These are phyloP conservation scores for Cladophialophora psammophila DNA, from an alignment of 2,329 filamentous ascomycete genomes.

Conservation along the genomic window DNA sequence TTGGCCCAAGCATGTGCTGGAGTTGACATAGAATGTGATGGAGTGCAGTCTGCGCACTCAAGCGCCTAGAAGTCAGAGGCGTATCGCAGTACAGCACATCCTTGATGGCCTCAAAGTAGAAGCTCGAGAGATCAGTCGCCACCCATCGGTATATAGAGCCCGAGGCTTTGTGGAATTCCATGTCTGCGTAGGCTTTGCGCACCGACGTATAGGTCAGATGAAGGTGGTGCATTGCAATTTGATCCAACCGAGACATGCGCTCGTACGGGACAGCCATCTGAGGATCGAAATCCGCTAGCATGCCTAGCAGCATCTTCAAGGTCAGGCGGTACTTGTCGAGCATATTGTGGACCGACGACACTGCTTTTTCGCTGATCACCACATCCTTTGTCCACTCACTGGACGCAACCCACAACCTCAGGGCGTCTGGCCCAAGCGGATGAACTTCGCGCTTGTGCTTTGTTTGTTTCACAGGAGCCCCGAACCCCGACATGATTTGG, in stretches of 20 bases:
- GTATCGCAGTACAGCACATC: constrained; percentile 88
- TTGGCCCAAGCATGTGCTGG: constrained; percentile 78
- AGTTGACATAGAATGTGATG: constrained; percentile 73
- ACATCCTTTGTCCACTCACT: constrained; percentile 92
- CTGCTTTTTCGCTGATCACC: constrained; percentile 76
- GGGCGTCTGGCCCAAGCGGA: constrained; percentile 79
- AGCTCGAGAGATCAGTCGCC: constrained; percentile 82
- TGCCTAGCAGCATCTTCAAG: constrained; percentile 88
- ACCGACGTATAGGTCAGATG: constrained; percentile 70
- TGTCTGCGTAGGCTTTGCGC: constrained; percentile 68
- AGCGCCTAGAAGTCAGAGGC: constrained; percentile 67
- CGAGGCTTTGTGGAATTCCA: constrained; percentile 83
- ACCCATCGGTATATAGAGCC: constrained; percentile 80
- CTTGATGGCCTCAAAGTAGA: constrained; percentile 93
- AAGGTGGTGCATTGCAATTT: constrained; percentile 79
- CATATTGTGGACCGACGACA: constrained; percentile 76
- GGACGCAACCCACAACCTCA: constrained; percentile 89
- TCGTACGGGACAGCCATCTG: constrained; percentile 49
- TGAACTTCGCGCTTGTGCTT: constrained; percentile 63
- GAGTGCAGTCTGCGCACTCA: constrained; percentile 64
- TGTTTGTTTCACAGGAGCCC: constrained; percentile 56
- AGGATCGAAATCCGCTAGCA: constrained; percentile 65
- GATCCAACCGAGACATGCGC: constrained; percentile 62
- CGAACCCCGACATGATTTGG: constrained; percentile 82
- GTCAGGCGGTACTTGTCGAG: constrained; percentile 89